These are phyloP conservation scores for Nannochloris sp. DNA, from an alignment of 139 green algal species.

Conservation along the genomic window DNA sequence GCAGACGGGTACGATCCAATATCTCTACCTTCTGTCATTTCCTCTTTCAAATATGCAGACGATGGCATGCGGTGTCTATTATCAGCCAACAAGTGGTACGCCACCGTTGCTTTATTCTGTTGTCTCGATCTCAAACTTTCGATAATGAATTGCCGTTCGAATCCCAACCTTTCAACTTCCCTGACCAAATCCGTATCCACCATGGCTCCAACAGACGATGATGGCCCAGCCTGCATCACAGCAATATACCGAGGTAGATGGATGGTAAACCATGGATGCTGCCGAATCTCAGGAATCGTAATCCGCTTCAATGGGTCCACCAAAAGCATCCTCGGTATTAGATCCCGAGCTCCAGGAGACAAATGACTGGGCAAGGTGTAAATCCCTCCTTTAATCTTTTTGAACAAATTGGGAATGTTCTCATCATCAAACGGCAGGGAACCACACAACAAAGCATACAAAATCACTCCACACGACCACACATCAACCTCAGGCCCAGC, in stretches of 20 bases:
- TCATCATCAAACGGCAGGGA: conserved; percentile 98
- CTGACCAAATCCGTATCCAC: conserved; percentile 70
- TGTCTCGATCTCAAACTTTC: conserved; percentile 51
- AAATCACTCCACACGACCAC: conserved; percentile 97
- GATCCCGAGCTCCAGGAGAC: conserved; percentile 80
- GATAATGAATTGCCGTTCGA: conserved; percentile 58
- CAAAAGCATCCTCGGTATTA: conserved; percentile 97
- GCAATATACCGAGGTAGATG: conserved; percentile 95
- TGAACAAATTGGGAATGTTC: conserved; percentile 99
- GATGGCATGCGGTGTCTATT: conserved; percentile 59
- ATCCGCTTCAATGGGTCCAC: conserved; percentile 98
- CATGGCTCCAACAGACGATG: conserved; percentile 31
- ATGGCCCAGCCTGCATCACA: conserved; percentile 66
- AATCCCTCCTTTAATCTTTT: conserved; percentile 98
- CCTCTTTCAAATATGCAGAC: conserved; percentile 44
- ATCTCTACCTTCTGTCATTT: conserved; percentile 39
- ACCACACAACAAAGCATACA: conserved; percentile 98
- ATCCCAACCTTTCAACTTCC: conserved; percentile 79
- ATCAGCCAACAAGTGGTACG: conserved; percentile 91
- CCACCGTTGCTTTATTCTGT: conserved; percentile 94
- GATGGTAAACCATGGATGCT: conserved; percentile 91
- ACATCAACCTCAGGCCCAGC: conserved; percentile 97
- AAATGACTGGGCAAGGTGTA: conserved; percentile 95
- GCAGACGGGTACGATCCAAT: not conserved
- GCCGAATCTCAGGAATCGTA: conserved; percentile 94